Evolutionary conservation across 768 basidiomycete genomes (phyloP).

Genomic region (Mycena metata): DNA sequence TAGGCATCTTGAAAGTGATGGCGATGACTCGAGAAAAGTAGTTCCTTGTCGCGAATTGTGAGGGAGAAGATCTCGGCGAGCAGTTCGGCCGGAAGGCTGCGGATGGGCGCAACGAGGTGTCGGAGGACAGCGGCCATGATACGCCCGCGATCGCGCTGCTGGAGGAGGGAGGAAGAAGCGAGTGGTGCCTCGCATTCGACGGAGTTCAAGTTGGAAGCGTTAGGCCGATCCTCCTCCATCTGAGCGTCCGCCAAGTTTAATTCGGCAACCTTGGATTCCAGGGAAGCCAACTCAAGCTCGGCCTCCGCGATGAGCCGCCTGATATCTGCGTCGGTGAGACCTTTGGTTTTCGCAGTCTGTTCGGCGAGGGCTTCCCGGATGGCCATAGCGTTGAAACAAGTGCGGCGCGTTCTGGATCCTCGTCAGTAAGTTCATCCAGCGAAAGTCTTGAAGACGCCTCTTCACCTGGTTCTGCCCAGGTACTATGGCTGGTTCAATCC

Average conservation of each 20-base stretch:
- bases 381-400: neutral
- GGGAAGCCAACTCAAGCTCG: neutral
- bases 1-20: neutral
- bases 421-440: no score
- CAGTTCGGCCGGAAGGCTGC: neutral
- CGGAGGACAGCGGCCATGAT: neutral
- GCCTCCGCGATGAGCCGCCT: neutral
- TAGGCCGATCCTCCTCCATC: no score
- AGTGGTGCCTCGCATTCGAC: neutral
- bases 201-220: no score
- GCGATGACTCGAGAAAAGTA: no score
- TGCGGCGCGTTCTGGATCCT: no score
- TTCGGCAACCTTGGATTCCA: neutral
- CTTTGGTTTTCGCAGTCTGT: neutral
- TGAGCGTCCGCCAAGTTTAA: neutral
- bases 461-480: no score
- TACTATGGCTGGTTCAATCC: no score
- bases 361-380: neutral
- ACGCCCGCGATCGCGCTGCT: slow-evolving; percentile 1
- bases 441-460: no score
- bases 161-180: neutral
- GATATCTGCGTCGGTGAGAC: neutral
- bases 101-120: neutral
- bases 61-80: slow-evolving; percentile 1
- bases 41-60: neutral